Evolutionary conservation across 129 eudicot species (phyloP).

Genomic region (carrot (Daucus carota)): DH1_v3.0 NC_030389.2:8994501-8995000

Average conservation of each 20-base stretch:
- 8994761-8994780: too few species aligned
- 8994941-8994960: slow-evolving; percentile 50
- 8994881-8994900: neutral
- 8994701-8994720: neutral
- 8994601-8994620: neutral
- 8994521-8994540: neutral
- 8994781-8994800: too few species aligned
- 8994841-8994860: neutral
- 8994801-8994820: neutral
- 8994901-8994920: neutral
- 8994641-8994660: neutral
- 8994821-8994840: neutral
- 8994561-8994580: neutral
- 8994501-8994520: neutral
- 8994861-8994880: neutral
- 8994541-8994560: neutral
- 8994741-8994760: too few species aligned
- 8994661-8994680: neutral
- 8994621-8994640: neutral
- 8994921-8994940: slow-evolving; percentile 17
- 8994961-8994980: slow-evolving; percentile 39
- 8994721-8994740: too few species aligned
- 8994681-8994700: neutral
- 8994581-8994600: neutral
- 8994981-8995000: slow-evolving; percentile 50